These are phyloP conservation scores for Cryptococcus sp. DNA, from an alignment of 1,284 basidiomycete genomes.

Conservation along the genomic window DNA sequence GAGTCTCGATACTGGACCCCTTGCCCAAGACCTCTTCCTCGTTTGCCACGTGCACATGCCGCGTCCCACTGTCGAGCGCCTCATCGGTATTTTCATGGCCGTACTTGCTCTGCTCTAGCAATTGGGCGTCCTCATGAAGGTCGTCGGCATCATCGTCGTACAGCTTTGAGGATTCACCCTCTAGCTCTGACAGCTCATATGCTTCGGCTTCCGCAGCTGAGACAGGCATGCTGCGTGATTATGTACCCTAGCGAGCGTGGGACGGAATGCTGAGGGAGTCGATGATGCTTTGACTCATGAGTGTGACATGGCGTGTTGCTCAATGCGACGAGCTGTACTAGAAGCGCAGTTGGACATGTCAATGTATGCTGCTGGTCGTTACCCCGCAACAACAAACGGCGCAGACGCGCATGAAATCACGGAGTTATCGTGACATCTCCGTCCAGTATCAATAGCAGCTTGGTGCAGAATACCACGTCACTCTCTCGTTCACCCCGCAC, in stretches of 20 bases:
- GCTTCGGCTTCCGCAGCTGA: constrained; percentile 33
- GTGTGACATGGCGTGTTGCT: too few relatives aligned
- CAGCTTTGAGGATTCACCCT: background rate
- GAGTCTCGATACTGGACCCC: constrained; percentile 34
- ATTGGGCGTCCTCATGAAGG: background rate
- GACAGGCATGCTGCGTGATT: constrained; percentile 6
- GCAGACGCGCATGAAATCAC: too few relatives aligned
- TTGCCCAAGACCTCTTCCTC: constrained; percentile 33
- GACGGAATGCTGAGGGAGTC: too few relatives aligned
- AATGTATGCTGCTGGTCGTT: constrained; percentile 54
- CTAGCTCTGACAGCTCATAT: constrained; percentile 41
- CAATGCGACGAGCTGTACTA: too few relatives aligned
- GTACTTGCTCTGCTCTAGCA: constrained; percentile 4
- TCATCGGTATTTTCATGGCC: background rate
- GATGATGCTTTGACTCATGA: too few relatives aligned
- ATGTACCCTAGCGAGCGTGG: too few relatives aligned
- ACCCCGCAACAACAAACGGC: constrained; percentile 62
- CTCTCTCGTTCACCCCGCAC: too few relatives aligned
- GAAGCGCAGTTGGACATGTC: too few relatives aligned
- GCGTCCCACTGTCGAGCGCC: too few relatives aligned
- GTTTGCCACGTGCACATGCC: background rate
- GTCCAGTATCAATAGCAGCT: too few relatives aligned
- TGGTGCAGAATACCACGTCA: too few relatives aligned
- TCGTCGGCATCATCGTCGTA: constrained; percentile 8
- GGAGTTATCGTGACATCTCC: too few relatives aligned